Evolutionary conservation across 176 grass and related monocot species (phyloP).

Genomic region (Triticum timopheevii): DNA sequence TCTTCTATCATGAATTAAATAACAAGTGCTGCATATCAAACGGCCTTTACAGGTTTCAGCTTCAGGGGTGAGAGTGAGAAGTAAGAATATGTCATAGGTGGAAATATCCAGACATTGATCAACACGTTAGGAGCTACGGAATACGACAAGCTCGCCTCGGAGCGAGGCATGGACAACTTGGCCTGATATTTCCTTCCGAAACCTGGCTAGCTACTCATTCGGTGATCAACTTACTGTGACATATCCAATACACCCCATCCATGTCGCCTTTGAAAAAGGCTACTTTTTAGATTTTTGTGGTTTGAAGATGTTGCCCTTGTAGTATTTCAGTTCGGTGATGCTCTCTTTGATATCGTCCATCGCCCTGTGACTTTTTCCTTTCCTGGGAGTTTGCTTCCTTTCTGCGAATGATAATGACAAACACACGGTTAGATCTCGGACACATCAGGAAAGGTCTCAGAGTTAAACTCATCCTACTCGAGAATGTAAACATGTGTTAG

Average conservation of each 20-base stretch:
- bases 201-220: not conserved
- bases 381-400: slow-evolving; percentile 63
- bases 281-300: slow-evolving; percentile 43
- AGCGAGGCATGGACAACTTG: not conserved
- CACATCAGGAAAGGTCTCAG: not conserved
- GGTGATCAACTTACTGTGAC: not conserved
- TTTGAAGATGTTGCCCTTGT: slow-evolving; percentile 88
- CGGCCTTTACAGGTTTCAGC: no score
- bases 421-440: not conserved
- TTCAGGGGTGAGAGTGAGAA: no score
- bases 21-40: no score
- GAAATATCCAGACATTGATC: not conserved
- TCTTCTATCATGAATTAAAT: no score
- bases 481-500: not conserved
- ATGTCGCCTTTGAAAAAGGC: not conserved
- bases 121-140: not conserved
- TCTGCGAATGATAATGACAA: slow-evolving; percentile 33
- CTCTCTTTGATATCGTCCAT: slow-evolving; percentile 96
- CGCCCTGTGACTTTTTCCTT: slow-evolving; percentile 74
- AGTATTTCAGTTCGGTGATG: slow-evolving; percentile 73
- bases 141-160: not conserved
- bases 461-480: not conserved
- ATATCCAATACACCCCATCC: not conserved
- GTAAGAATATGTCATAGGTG: no score
- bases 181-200: not conserved